phyloP scores from a whole-genome alignment of 768 basidiomycete genomes.

The Boletus vermiculosoides region DNA sequence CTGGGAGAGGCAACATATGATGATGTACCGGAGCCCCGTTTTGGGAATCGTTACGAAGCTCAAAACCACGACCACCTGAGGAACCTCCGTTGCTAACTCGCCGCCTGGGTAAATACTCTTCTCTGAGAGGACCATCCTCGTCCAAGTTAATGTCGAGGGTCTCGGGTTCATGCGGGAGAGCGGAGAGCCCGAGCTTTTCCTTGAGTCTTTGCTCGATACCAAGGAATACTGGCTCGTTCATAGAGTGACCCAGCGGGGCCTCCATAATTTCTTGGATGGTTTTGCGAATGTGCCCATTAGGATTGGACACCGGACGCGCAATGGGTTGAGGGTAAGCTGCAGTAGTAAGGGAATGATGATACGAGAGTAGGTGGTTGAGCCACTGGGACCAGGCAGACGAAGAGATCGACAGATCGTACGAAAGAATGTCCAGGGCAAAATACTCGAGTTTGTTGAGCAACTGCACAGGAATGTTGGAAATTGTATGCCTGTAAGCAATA shows the following conservation, averaged over 20 bases:
- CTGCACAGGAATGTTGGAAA: constrained; percentile 72
- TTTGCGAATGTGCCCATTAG: constrained; percentile 65
- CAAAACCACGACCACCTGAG: neutral
- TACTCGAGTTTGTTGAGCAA: constrained; percentile 70
- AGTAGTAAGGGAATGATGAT: constrained; percentile 63
- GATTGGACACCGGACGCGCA: constrained; percentile 71
- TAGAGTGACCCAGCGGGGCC: constrained; percentile 37
- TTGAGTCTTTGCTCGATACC: constrained; percentile 64
- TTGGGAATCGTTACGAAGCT: constrained; percentile 1
- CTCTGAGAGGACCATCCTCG: constrained; percentile 77
- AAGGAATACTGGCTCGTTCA: constrained; percentile 63
- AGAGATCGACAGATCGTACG: constrained; percentile 68
- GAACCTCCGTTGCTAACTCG: constrained; percentile 35
- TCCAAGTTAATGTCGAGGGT: constrained; percentile 75
- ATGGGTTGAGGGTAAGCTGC: constrained; percentile 69
- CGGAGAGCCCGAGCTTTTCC: constrained; percentile 49
- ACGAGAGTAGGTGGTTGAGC: constrained; percentile 62
- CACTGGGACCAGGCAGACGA: constrained; percentile 65
- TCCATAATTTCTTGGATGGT: constrained; percentile 68
- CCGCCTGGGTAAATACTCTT: constrained; percentile 77
- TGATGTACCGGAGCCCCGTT: neutral
- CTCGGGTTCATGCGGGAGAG: constrained; percentile 41
- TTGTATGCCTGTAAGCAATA: constrained; percentile 60
- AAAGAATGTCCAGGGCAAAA: constrained; percentile 66
- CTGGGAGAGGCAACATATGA: constrained; percentile 9